Base-by-base conservation (phyloP, 208 protist species). In the Acanthamoeba quina region DNA sequence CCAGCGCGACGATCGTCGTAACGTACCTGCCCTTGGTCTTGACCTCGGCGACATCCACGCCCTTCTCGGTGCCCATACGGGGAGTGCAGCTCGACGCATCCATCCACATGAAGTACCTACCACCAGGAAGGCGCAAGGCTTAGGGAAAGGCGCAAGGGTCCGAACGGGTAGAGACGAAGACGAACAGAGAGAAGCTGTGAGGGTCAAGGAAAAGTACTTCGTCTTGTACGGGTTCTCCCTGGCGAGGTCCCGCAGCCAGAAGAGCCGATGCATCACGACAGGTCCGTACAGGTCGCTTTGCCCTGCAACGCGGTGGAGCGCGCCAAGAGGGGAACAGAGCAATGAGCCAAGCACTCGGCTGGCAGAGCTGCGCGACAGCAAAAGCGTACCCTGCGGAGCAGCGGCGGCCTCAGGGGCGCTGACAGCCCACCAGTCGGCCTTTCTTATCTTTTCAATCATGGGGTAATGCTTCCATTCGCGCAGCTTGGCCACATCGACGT, bases 171-270 rank as follows among this genome's bases (percentile, higher is more conserved):
- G 58, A 62, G 21, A 19, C 13, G 24, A n/a, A 21, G 58, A 6
- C 58, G 21, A 6, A 62, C 5, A 62, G 1, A 62, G 58, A 62
- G 58, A 62, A n/a, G 58, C 0, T 34, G 24, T 21, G 10, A 58
- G 54, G 54, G 54, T 21, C 31, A 34, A 62, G 62, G 34, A 70
- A 10, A 70, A 5, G 78, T 86, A 86, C 78, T 86, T 86, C 26
- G 78, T 86, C 78, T 86, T 86, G 78, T 62, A 86, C 5, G 78
- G 78, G 49, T 86, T 86, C 78, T 86, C 49, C 49, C 62, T 86
- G 49, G 78, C 78, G 15, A 86, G 78, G 26, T 86, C 78, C 15
- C 78, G 78, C 21, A 86, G 49, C 78, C 78, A 86, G 31, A 86
- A 37, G 49, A 86, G 78, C 26, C 78, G 21, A 49, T 86, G 78